phyloP scores from a whole-genome alignment of 148 eudicot species.

The Agrostemma githago region DNA sequence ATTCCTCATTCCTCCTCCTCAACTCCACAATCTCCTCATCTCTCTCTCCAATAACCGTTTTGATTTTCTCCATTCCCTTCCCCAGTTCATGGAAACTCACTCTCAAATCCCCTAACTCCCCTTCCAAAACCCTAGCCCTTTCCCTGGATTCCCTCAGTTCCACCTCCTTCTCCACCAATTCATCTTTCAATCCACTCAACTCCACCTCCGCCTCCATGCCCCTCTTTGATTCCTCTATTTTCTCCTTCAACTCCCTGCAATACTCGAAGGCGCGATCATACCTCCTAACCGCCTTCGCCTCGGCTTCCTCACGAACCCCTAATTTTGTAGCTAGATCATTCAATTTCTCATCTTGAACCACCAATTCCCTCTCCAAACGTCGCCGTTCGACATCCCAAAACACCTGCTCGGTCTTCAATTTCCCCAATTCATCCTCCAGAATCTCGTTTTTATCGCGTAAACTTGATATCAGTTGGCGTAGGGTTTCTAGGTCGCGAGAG shows the following conservation, averaged over 20 bases:
- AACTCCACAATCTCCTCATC: slow-evolving; percentile 8
- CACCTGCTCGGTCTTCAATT: neutral
- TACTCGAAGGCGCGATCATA: neutral
- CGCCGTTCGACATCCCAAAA: neutral
- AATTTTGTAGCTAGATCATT: slow-evolving; percentile 10
- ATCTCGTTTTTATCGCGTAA: slow-evolving; percentile 7
- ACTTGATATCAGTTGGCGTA: neutral
- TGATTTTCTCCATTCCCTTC: neutral
- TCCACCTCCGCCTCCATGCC: neutral
- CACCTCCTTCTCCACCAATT: neutral
- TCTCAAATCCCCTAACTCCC: neutral
- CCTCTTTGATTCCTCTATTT: neutral
- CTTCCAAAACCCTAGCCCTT: neutral
- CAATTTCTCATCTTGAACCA: neutral
- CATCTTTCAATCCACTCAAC: neutral
- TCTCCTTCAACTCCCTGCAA: neutral
- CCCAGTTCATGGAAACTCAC: neutral
- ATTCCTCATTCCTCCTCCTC: neutral
- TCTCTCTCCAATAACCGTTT: neutral
- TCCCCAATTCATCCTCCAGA: neutral
- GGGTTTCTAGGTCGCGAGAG: neutral
- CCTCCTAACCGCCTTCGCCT: slow-evolving; percentile 1
- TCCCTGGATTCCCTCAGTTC: neutral
- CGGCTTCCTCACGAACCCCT: neutral
- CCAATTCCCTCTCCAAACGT: neutral